Evolutionary conservation across 2,329 filamentous ascomycete species (phyloP).

Genomic region (Nakataea oryzae): DNA sequence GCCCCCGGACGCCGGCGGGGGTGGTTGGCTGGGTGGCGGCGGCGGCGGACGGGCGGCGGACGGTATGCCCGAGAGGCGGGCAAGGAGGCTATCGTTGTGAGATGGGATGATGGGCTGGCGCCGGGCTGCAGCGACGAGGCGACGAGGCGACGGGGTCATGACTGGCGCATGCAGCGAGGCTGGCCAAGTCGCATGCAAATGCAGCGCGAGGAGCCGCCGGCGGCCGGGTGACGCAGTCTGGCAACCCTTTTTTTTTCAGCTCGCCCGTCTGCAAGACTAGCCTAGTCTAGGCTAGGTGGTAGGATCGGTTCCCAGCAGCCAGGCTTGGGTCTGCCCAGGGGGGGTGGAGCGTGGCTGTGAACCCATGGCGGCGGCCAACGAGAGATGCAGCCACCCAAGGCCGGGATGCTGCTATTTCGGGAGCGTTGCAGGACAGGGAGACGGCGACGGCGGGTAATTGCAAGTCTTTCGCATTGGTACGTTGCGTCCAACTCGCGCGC

Average conservation of each 20-base stretch:
- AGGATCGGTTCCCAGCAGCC: neutral
- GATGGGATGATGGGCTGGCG: too few species aligned
- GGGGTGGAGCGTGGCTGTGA: neutral
- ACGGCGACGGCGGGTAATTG: too few species aligned
- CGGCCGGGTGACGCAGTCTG: neutral
- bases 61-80: too few species aligned
- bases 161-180: too few species aligned
- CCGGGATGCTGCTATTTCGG: neutral
- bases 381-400: neutral
- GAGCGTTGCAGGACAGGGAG: too few species aligned
- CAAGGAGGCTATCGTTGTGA: neutral
- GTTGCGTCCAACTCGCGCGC: too few species aligned
- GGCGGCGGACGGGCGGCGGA: too few species aligned
- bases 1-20: too few species aligned
- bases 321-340: too few species aligned
- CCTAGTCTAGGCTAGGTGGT: neutral
- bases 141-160: too few species aligned
- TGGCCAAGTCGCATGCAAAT: neutral
- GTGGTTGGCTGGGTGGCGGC: neutral
- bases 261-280: neutral
- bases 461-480: neutral
- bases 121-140: too few species aligned
- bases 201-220: neutral
- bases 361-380: neutral
- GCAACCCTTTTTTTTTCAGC: neutral